These are phyloP conservation scores for Nymphaea colorata DNA, from an alignment of 164 flowering plant genomes.

Conservation along the genomic window DNA sequence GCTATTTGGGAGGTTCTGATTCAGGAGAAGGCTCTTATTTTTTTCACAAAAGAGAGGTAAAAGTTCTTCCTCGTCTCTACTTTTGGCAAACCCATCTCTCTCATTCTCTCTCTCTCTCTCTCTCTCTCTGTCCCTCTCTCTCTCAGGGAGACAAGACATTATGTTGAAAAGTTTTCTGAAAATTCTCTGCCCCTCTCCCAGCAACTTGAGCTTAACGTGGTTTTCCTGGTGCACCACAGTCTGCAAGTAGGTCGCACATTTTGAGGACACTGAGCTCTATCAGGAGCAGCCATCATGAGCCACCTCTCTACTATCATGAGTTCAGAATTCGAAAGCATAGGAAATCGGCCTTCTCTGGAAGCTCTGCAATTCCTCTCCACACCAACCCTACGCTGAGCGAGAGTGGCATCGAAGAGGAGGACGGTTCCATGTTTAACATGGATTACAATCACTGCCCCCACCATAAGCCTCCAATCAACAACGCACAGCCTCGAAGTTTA, in stretches of 20 bases:
- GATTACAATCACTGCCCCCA: conserved; percentile 29
- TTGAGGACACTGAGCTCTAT: conserved; percentile 6
- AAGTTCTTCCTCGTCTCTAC: not conserved
- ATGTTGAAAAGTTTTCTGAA: no score
- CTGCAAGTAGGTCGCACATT: conserved; percentile 3
- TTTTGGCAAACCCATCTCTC: conserved; percentile 3
- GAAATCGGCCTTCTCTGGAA: not conserved
- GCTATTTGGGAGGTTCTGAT: conserved; percentile 5
- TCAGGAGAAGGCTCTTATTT: not conserved
- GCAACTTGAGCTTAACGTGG: no score
- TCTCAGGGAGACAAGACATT: conserved; percentile 2
- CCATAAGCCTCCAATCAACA: conserved; percentile 18
- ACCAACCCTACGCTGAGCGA: conserved; percentile 20
- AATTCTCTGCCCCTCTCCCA: no score
- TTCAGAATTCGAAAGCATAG: conserved; percentile 4
- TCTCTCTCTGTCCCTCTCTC: conserved; percentile 5
- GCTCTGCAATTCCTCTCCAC: conserved; percentile 27
- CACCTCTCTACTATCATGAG: not conserved
- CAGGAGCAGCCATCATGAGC: conserved; percentile 1
- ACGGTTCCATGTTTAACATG: conserved; percentile 28
- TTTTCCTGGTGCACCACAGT: not conserved
- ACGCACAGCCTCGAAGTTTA: not conserved
- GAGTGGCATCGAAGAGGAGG: conserved; percentile 19
- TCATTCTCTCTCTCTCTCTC: conserved; percentile 24
- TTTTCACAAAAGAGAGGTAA: not conserved